These are phyloP conservation scores for Tolypocladium tundrense DNA, from an alignment of 2,329 filamentous ascomycete species.

Conservation along the genomic window DNA sequence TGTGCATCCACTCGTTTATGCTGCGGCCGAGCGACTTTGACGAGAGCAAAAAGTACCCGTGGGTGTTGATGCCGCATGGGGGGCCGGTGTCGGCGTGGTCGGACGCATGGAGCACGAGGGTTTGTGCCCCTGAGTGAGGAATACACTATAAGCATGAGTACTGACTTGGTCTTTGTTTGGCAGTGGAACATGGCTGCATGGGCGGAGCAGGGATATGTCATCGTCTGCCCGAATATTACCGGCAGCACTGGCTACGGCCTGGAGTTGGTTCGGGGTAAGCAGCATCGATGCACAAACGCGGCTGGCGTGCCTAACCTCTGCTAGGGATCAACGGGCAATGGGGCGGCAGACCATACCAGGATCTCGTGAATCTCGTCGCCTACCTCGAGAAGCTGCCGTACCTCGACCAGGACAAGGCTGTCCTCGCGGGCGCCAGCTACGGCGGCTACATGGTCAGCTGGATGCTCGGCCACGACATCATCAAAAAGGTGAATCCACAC, in stretches of 20 bases:
- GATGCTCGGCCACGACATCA: conserved; percentile 43
- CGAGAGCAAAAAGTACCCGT: conserved; percentile 23
- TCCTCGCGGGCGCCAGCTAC: conserved; percentile 42
- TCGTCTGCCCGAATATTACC: conserved; percentile 48
- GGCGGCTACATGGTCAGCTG: conserved; percentile 54
- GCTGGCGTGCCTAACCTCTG: not conserved
- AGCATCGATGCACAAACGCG: not conserved
- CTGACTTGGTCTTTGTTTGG: not conserved
- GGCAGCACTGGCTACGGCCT: conserved; percentile 47
- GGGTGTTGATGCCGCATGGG: conserved; percentile 26
- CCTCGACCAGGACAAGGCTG: conserved; percentile 41
- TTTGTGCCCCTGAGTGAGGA: conserved; percentile 10
- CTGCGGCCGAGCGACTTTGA: conserved; percentile 28
- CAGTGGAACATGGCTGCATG: conserved; percentile 45
- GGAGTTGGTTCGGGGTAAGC: conserved; percentile 20
- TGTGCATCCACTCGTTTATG: conserved; percentile 27
- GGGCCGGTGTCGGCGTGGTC: conserved; percentile 36
- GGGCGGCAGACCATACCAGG: conserved; percentile 44
- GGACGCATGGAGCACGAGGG: conserved; percentile 39
- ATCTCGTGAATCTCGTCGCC: conserved; percentile 43
- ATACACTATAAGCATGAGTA: too few species aligned
- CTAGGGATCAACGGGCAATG: conserved; percentile 38
- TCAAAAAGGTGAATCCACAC: conserved; percentile 24
- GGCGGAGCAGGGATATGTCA: conserved; percentile 51
- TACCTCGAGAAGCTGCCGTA: conserved; percentile 40